These are phyloP conservation scores for Graphiopsis chlorocephala DNA, from an alignment of 2,329 filamentous ascomycete genomes.

Conservation along the genomic window DNA sequence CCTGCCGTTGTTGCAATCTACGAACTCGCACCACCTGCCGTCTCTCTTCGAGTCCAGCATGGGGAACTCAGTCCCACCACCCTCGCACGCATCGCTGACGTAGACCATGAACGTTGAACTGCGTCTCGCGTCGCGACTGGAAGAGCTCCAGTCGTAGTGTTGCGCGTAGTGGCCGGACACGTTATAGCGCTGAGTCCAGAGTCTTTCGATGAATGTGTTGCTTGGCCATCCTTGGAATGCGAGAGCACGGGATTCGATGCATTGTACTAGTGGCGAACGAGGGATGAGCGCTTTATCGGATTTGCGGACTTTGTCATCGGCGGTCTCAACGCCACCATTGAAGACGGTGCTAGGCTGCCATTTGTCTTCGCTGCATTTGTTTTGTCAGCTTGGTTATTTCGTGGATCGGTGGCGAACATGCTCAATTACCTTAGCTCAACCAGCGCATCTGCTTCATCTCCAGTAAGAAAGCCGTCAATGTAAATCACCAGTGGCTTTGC, in stretches of 20 bases:
- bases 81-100: slow-evolving; percentile 50
- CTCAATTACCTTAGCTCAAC: slow-evolving; percentile 50
- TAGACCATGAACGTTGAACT: slow-evolving; percentile 64
- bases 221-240: slow-evolving; percentile 60
- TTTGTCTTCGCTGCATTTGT: slow-evolving; percentile 38
- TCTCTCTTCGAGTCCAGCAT: slow-evolving; percentile 41
- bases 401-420: neutral
- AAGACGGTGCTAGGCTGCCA: slow-evolving; percentile 56
- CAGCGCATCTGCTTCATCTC: slow-evolving; percentile 49
- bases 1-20: slow-evolving; percentile 50
- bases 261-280: slow-evolving; percentile 51
- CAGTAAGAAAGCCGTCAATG: slow-evolving; percentile 54
- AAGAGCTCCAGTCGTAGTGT: slow-evolving; percentile 58
- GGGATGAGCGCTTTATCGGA: slow-evolving; percentile 53
- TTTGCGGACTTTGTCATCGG: slow-evolving; percentile 50
- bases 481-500: slow-evolving; percentile 57
- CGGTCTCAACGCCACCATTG: slow-evolving; percentile 46
- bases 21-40: slow-evolving; percentile 55
- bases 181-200: slow-evolving; percentile 62
- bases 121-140: slow-evolving; percentile 35
- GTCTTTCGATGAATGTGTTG: slow-evolving; percentile 57
- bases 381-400: neutral
- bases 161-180: slow-evolving; percentile 56
- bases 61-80: slow-evolving; percentile 62
- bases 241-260: slow-evolving; percentile 58